A percentile compares a stretch with the other conserved stretches of the same genome.
Evolutionary conservation across 176 grass and related monocot species (phyloP).

Genomic region (Oryza coarctata): DNA sequence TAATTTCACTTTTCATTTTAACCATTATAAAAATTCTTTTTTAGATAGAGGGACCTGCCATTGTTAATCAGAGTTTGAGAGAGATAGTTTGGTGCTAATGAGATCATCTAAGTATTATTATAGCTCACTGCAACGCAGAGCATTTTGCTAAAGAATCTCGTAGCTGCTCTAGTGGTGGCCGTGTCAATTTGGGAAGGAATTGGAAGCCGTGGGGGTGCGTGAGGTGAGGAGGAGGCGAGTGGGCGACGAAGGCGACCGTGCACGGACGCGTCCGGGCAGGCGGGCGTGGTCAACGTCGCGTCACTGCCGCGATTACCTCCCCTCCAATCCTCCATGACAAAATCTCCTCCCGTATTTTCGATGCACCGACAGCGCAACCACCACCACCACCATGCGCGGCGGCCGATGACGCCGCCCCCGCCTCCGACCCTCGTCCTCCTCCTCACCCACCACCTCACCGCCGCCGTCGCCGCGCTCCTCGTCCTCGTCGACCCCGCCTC

Average conservation of each 20-base stretch:
- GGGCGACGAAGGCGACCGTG: not conserved
- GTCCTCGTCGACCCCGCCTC: conserved; percentile 26
- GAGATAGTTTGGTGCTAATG: too few species aligned
- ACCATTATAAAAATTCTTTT: too few species aligned
- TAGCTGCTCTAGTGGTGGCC: not conserved
- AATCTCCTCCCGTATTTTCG: conserved; percentile 38
- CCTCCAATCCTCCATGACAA: conserved; percentile 19
- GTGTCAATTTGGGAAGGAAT: not conserved
- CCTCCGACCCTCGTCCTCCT: not conserved
- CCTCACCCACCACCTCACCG: conserved; percentile 21
- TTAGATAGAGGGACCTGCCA: too few species aligned
- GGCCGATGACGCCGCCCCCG: conserved; percentile 30
- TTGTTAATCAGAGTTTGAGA: too few species aligned
- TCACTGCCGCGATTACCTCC: conserved; percentile 27
- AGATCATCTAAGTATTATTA: too few species aligned
- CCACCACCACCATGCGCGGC: conserved; percentile 44
- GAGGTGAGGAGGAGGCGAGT: not conserved
- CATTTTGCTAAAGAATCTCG: too few species aligned
- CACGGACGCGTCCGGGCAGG: conserved; percentile 6
- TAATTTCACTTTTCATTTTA: too few species aligned
- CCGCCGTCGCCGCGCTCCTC: conserved; percentile 34
- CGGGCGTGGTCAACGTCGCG: conserved; percentile 7
- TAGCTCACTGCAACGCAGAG: too few species aligned
- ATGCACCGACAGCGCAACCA: conserved; percentile 42
- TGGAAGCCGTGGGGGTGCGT: not conserved